Conservation (phyloP, 2,329 filamentous ascomycete species). For the Clarireedia hainanense region DNA sequence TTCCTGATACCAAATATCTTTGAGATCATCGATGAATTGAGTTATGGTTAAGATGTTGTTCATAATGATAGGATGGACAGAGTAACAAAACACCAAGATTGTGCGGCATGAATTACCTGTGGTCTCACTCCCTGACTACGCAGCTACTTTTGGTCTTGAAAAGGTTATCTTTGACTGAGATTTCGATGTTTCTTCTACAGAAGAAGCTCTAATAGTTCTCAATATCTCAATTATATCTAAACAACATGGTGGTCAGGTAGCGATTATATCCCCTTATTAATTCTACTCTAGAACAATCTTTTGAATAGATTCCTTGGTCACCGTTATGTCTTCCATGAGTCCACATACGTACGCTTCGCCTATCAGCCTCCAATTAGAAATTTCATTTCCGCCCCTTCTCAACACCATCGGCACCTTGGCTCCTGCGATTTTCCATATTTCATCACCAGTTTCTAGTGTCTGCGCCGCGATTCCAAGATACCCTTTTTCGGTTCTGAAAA, state of each 20-base stretch:
- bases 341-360: conserved; percentile 8
- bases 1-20: conserved; percentile 15
- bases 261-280: no score
- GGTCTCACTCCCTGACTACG: no score
- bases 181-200: no score
- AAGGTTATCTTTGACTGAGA: no score
- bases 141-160: background rate
- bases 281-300: no score
- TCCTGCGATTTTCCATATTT: conserved; percentile 5
- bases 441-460: background rate
- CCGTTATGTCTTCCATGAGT: background rate
- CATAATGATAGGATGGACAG: no score
- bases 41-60: background rate
- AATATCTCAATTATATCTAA: no score
- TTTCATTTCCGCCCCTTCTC: background rate
- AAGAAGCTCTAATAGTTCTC: no score
- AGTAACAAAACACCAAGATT: no score
- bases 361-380: background rate
- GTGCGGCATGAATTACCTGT: no score
- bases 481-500: conserved; percentile 1
- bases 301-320: no score
- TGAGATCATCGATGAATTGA: background rate
- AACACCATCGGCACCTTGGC: conserved; percentile 3
- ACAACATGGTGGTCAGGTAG: no score
- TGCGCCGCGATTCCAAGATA: conserved; percentile 6